Base-by-base conservation (phyloP, 306 rosid genomes). In the Myrica gale region DNA sequence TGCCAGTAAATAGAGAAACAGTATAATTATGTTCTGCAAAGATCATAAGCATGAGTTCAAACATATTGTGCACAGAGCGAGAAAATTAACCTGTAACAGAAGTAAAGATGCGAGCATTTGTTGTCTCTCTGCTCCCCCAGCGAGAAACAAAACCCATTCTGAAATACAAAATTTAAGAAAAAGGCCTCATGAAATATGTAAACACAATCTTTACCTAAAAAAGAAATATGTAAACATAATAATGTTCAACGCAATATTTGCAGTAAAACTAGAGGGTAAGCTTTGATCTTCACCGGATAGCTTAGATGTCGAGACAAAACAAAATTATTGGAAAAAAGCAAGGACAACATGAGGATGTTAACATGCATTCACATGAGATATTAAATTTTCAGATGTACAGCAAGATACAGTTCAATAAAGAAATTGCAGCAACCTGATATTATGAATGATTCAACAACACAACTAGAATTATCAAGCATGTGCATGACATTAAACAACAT, bases 1-100 rank as follows among this genome's bases (percentile, higher is more conserved):
- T 84, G 79, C 76, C 76, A 68, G 78, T 13, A 5, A 58, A 78
- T 46, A 12, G 62, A 67, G 43, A 20, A 51, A 20, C 42, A 8
- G 16, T 43, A 44, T 0, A 68, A 19, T 10, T 42, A 55, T 55
- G 21, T 12, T 45, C 54, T 9, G 39, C 39, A 61, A 43, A 6
- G 32, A 77, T 77, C 69, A 52, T 2, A 23, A 44, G 48, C 45
- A 10, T 9, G n/a, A 37, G 11, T 41, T 53, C 5, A 19, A 68
- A 77, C 1, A 50, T 39, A 4, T 19, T n/a, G 5, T 4, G 16
- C 10, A 71, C 46, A 13, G 17, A 74, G 42, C 16, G 8, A 66
- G 80, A n/a, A 19, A 44, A 65, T 60, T 44, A 63, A 84, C 87
- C 85, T 74, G 80, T 52, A 19, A 81, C 70, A 47, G 85, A 84